A percentile compares a stretch with the other conserved stretches of the same genome.
Conservation (phyloP, 306 rosid genomes). For the Citrullus colocynthis region DNA sequence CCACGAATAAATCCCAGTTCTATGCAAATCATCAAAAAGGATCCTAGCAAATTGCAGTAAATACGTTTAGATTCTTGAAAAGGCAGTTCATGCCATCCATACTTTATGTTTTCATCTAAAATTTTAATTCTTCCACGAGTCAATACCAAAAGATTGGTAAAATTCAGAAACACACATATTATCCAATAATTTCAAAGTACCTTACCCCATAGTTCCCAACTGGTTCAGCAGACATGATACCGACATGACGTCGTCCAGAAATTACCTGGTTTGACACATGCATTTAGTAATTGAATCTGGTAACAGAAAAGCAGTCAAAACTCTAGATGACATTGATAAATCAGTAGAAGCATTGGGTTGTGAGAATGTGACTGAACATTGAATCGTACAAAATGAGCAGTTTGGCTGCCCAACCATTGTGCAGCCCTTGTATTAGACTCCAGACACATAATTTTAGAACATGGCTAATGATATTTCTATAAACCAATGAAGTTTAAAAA, state of each 20-base stretch:
- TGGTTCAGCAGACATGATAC: conserved; percentile 77
- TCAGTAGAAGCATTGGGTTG: neutral
- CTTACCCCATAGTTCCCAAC: conserved; percentile 93
- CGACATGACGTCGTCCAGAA: conserved; percentile 59
- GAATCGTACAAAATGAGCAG: neutral
- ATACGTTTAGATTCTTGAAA: neutral
- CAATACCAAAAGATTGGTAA: neutral
- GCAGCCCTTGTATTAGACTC: neutral
- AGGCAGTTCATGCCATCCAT: no score
- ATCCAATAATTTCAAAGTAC: conserved; percentile 23
- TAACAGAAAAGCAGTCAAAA: neutral
- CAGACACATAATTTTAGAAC: neutral
- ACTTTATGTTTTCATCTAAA: no score
- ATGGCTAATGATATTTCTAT: neutral
- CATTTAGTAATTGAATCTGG: neutral
- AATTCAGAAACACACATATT: neutral
- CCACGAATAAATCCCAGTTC: conserved; percentile 85
- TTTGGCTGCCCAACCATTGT: neutral
- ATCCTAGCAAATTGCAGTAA: conserved; percentile 28
- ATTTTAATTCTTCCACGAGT: neutral
- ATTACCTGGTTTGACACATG: conserved; percentile 35
- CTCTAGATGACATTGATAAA: neutral
- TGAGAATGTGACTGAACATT: neutral
- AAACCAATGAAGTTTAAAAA: neutral
- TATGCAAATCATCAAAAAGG: conserved; percentile 75